Evolutionary conservation across 768 basidiomycete genomes (phyloP).

Genomic region (Lentinus brumalis): DNA sequence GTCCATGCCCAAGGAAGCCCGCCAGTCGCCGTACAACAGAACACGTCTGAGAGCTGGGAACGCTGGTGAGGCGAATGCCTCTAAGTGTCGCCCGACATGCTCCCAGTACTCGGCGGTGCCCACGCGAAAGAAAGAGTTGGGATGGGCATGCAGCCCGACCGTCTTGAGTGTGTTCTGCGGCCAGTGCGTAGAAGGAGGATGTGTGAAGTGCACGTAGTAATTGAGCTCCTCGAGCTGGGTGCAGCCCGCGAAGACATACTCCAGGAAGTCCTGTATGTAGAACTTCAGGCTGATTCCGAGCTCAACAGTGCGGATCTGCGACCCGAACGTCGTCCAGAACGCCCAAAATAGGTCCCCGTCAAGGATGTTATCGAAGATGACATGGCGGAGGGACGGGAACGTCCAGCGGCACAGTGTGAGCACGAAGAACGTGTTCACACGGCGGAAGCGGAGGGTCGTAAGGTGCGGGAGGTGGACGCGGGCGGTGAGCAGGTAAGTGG

Average conservation of each 20-base stretch:
- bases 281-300: constrained; percentile 61
- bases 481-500: constrained; percentile 21
- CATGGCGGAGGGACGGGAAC: constrained; percentile 52
- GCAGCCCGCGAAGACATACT: constrained; percentile 48
- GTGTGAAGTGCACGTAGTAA: constrained; percentile 41
- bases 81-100: constrained; percentile 50
- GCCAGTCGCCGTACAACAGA: constrained; percentile 58
- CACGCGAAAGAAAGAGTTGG: constrained; percentile 44
- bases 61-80: constrained; percentile 39
- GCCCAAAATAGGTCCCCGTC: constrained; percentile 38
- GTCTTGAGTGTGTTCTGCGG: constrained; percentile 38
- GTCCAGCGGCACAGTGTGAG: constrained; percentile 50
- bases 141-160: constrained; percentile 53
- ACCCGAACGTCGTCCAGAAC: constrained; percentile 53
- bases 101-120: constrained; percentile 39
- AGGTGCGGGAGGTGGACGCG: constrained; percentile 46
- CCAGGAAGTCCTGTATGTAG: constrained; percentile 49
- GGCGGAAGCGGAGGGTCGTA: constrained; percentile 53
- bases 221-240: constrained; percentile 52
- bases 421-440: constrained; percentile 53
- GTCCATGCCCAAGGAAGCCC: constrained; percentile 37
- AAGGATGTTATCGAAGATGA: constrained; percentile 54
- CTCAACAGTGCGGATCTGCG: constrained; percentile 54
- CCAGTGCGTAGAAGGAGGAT: constrained; percentile 8
- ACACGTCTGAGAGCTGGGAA: constrained; percentile 51